Evolutionary conservation across 2,329 filamentous ascomycete genomes (phyloP), one percentile per base, ranked within the genome.

Genomic region (Xenosphaeropsis pyriputrescens): DNA sequence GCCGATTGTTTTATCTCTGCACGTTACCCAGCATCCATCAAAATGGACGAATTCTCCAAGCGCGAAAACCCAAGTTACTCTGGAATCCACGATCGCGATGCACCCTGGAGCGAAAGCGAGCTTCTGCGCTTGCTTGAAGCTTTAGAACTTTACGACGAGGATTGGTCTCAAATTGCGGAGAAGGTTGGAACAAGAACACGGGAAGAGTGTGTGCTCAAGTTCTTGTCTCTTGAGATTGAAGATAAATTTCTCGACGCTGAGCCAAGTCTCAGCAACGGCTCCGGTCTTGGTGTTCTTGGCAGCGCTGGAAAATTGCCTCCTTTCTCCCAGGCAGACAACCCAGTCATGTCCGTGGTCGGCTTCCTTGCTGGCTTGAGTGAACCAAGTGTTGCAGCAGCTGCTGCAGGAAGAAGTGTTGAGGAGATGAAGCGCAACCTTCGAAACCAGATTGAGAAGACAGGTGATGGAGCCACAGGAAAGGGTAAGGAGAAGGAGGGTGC

Each of bases 141-240:
- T 7, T 66, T 98, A 35, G 91, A 98, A 61, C 74, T 81, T 49
- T 94, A 89, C 50, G 89, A 96, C 46, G 89, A 96, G 43, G 85
- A 96, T 60, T 98, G 91, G 91, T 80, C 83, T 41, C 76, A 85
- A 50, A 88, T 98, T 47, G 79, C 93, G 1, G 85, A 89, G 45
- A 84, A 95, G 52, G 91, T 98, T 32, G 83, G 83, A 35, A 93
- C 85, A 2, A 79, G 89, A 42, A 94, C 86, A 2, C 73, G 85
- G 38, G 93, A 98, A 58, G 89, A 98, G 62, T 98, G 91, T 57
- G 89, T 96, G 13, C 70, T 96, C 50, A 91, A 95, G 56, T 98
- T 98, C 64, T 60, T 98, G 45, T 86, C 95, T 54, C 68, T 98
- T 29, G 89, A 95, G 48, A 98, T 98, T 44, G 91, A 96, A 57